phyloP scores from a whole-genome alignment of 2,329 filamentous ascomycete species.

The Dendrostoma leiphaemia region DNA sequence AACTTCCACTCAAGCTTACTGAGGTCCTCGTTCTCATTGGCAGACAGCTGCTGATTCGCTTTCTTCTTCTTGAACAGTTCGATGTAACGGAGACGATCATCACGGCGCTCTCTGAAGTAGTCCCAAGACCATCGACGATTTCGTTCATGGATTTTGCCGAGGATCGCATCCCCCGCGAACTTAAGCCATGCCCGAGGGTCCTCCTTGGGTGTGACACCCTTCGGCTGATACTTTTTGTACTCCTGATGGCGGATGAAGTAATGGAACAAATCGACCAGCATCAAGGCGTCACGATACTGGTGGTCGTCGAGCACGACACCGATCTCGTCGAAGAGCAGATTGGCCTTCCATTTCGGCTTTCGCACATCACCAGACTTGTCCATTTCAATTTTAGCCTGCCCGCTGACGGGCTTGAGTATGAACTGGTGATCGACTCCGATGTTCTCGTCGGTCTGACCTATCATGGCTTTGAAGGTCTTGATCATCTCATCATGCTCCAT shows the following conservation, averaged over 20 bases:
- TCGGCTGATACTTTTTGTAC: constrained; percentile 89
- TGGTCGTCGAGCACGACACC: constrained; percentile 96
- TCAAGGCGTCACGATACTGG: constrained; percentile 93
- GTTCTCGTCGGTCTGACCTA: constrained; percentile 53
- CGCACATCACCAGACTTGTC: constrained; percentile 85
- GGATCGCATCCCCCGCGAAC: constrained; percentile 85
- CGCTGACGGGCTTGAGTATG: constrained; percentile 93
- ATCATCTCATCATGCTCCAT: constrained; percentile 76
- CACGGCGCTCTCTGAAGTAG: constrained; percentile 88
- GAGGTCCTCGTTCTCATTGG: constrained; percentile 70
- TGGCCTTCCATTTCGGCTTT: constrained; percentile 83
- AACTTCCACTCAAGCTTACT: constrained; percentile 81
- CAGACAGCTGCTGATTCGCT: constrained; percentile 66
- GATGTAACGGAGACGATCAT: constrained; percentile 87
- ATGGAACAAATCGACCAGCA: constrained; percentile 98
- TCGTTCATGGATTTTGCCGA: constrained; percentile 91
- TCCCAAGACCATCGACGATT: constrained; percentile 95
- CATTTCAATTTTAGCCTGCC: constrained; percentile 89
- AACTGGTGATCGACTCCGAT: constrained; percentile 69
- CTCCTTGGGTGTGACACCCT: constrained; percentile 76
- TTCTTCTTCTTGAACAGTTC: constrained; percentile 94
- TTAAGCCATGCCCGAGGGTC: constrained; percentile 89
- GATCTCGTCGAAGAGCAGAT: constrained; percentile 92
- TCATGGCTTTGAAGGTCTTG: constrained; percentile 72
- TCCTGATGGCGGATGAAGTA: constrained; percentile 98